Base-by-base conservation (phyloP, 2,329 filamentous ascomycete species). In the Fusarium tjaetaba region DNA sequence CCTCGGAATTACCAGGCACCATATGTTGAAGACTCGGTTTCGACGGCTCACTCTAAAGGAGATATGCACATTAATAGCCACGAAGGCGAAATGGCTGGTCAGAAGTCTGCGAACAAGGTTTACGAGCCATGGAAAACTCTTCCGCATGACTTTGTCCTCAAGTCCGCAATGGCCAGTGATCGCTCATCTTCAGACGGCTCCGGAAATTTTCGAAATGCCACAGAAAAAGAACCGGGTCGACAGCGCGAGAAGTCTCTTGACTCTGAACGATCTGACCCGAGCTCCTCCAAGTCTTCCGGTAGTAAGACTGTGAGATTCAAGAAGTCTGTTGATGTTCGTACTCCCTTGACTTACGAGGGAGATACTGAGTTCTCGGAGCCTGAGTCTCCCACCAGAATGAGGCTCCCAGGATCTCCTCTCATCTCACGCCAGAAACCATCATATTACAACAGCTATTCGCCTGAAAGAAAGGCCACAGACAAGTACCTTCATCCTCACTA, bases 271-370 rank as follows among this genome's bases (percentile, higher is more conserved):
- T 78, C 75, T n/a, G 65, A 68, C 2, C 70, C 72, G 41, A 71
- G 62, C n/a, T 78, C 76, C 9, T 45, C 68, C 5, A 78, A 73
- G 48, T 77, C 76, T 18, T 71, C 73, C 6, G 58, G 70, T 18
- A 77, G 72, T 66, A 79, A 79, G 51, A 78, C 75, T 22, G 75
- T 79, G 11, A 76, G 75, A 22, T 79, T 80, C 67, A 76, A 72
- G 36, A 46, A 73, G 14, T 70, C 68, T 15, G 70, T 77, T 8
- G 65, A 78, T 14, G 70, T 73, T 43, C 71, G 70, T 41, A 62
- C 66, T 20, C 52, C 75, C 11, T 53, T 68, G 22, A 61, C 66
- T 7, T 61, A 65, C 22, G 60, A 62, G 8, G 49, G 46, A 22
- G 65, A 75, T 39, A 26, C 45, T 24, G 71, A 75, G 22, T 49